These are phyloP conservation scores for Umbellularia californica DNA, from an alignment of 164 flowering plant genomes.

Conservation along the genomic window DNA sequence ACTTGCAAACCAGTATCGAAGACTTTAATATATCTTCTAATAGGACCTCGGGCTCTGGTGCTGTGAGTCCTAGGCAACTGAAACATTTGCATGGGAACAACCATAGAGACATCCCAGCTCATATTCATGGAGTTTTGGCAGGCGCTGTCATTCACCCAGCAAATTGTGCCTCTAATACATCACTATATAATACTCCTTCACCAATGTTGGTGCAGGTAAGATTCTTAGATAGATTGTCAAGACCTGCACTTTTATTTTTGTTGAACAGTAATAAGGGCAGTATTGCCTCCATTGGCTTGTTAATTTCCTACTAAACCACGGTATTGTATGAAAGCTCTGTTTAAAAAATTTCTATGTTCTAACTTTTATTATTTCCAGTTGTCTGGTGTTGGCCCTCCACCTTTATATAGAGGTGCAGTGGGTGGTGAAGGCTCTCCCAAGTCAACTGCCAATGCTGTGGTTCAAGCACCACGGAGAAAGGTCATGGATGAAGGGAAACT, in stretches of 20 bases:
- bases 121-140: slow-evolving; percentile 40
- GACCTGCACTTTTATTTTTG: background rate
- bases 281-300: background rate
- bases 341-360: background rate
- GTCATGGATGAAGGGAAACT: slow-evolving; percentile 95
- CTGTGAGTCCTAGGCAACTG: slow-evolving; percentile 55
- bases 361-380: slow-evolving; percentile 38
- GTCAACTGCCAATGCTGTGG: slow-evolving; percentile 61
- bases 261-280: background rate
- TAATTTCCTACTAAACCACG: background rate
- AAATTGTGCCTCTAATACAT: slow-evolving; percentile 48
- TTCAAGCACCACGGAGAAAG: slow-evolving; percentile 89
- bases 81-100: slow-evolving; percentile 50
- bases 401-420: slow-evolving; percentile 61
- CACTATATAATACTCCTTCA: slow-evolving; percentile 86
- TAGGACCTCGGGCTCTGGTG: slow-evolving; percentile 40
- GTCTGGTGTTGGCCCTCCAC: slow-evolving; percentile 86
- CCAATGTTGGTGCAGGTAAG: slow-evolving; percentile 78
- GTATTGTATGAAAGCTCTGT: background rate
- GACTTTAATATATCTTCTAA: slow-evolving; percentile 33
- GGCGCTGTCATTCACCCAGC: slow-evolving; percentile 38
- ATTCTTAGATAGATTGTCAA: background rate
- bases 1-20: slow-evolving; percentile 31
- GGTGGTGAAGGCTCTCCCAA: slow-evolving; percentile 60
- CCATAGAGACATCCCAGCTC: slow-evolving; percentile 46